phyloP scores from a whole-genome alignment of 192 early-diverging fungal species.

The Backusella morwellensis region DNA sequence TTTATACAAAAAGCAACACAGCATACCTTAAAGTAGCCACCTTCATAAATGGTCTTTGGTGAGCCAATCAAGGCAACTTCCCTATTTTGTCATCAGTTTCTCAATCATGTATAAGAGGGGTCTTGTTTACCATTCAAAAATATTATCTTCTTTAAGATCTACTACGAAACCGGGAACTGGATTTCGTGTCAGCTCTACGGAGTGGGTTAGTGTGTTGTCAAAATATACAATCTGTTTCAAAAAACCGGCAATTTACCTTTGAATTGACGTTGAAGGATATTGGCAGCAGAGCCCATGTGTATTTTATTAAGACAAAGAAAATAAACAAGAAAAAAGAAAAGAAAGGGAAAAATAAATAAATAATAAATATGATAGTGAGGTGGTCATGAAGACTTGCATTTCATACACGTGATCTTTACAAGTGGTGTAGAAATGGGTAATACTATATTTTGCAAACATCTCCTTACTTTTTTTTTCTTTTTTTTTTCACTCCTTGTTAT shows the following conservation, averaged over 20 bases:
- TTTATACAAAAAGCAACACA: neutral
- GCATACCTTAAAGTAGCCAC: constrained; percentile 48
- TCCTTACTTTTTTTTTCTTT: neutral
- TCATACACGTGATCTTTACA: neutral
- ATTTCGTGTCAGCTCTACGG: constrained; percentile 37
- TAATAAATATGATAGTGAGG: neutral
- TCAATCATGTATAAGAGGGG: neutral
- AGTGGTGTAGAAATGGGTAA: too few species aligned
- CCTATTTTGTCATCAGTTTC: constrained; percentile 18
- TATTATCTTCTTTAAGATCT: constrained; percentile 44
- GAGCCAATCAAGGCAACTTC: constrained; percentile 48
- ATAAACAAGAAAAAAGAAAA: neutral
- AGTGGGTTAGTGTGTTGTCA: neutral
- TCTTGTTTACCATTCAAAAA: constrained; percentile 37
- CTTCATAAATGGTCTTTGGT: constrained; percentile 48
- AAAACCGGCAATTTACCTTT: constrained; percentile 34
- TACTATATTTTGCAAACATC: neutral
- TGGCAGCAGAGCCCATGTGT: constrained; percentile 38
- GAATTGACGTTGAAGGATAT: constrained; percentile 46
- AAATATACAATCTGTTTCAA: neutral
- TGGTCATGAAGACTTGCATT: neutral
- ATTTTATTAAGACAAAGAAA: neutral
- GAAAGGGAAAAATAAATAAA: neutral
- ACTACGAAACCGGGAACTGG: constrained; percentile 54
- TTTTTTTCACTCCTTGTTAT: too few species aligned